phyloP scores from a whole-genome alignment of 2,329 filamentous ascomycete species.

The Cercospora canescens region DNA sequence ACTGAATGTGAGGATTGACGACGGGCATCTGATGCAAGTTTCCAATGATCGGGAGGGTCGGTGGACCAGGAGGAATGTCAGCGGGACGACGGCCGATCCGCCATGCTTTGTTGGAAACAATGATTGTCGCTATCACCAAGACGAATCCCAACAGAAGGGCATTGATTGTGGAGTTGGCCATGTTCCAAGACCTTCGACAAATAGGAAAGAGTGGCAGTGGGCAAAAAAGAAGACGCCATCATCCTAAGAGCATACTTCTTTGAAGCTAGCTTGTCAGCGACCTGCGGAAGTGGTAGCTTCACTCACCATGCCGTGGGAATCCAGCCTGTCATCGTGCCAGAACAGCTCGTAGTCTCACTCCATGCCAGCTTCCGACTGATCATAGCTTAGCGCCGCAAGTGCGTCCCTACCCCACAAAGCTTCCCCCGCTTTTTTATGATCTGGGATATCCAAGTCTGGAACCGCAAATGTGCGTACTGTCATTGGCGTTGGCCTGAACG shows the following conservation, averaged over 20 bases:
- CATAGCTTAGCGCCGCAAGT: neutral
- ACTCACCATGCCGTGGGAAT: neutral
- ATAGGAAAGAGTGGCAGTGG: neutral
- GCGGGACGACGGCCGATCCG: neutral
- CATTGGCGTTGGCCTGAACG: too few species aligned
- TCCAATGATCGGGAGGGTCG: neutral
- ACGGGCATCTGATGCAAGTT: neutral
- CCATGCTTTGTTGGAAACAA: neutral
- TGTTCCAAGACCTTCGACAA: neutral
- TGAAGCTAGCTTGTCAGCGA: neutral
- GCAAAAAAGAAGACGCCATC: neutral
- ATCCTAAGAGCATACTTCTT: too few species aligned
- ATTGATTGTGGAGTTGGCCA: neutral
- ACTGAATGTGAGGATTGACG: neutral
- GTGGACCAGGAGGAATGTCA: neutral
- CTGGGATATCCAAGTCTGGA: neutral
- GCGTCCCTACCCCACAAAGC: neutral
- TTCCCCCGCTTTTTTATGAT: neutral
- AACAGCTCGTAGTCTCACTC: neutral
- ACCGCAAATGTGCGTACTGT: too few species aligned
- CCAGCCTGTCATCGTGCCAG: neutral
- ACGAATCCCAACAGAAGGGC: neutral
- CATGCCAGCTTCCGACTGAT: neutral
- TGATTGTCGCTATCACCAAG: neutral
- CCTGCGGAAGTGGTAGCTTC: neutral